These are phyloP conservation scores for Dactylellina leptospora DNA, from an alignment of 2,329 filamentous ascomycete species.

Conservation along the genomic window DNA sequence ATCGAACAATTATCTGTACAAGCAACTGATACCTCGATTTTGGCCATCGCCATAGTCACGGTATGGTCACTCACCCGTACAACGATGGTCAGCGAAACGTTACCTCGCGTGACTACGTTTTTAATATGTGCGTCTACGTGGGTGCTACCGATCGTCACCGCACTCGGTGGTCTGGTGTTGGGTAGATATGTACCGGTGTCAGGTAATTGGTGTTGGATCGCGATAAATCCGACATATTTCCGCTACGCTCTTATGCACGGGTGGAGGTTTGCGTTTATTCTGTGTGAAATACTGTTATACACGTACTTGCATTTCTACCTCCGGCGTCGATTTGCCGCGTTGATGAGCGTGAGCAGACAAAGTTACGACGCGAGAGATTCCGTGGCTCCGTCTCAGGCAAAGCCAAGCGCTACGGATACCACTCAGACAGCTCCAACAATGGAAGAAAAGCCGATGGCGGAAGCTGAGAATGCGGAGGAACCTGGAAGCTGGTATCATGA, in stretches of 20 bases:
- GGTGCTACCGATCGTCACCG: slow-evolving; percentile 61
- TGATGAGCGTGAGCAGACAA: slow-evolving; percentile 5
- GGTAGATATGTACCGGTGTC: slow-evolving; percentile 60
- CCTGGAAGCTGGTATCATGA: not conserved
- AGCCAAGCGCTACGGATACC: not conserved
- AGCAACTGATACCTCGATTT: slow-evolving; percentile 61
- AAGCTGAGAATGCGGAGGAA: not conserved
- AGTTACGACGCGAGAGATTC: not conserved
- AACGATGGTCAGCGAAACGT: slow-evolving; percentile 52
- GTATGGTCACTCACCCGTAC: slow-evolving; percentile 60
- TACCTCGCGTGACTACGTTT: slow-evolving; percentile 34
- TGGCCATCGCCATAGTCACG: slow-evolving; percentile 63
- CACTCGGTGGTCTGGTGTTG: slow-evolving; percentile 58
- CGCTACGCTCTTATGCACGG: slow-evolving; percentile 63
- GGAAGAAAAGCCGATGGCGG: not conserved
- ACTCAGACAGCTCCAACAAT: not conserved
- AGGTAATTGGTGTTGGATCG: slow-evolving; percentile 65
- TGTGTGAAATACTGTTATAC: slow-evolving; percentile 61
- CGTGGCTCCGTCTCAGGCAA: not conserved
- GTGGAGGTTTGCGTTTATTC: slow-evolving; percentile 63
- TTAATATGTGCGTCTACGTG: slow-evolving; percentile 61
- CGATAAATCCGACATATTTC: slow-evolving; percentile 58
- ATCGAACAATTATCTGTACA: slow-evolving; percentile 64
- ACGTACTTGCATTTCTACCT: slow-evolving; percentile 61
- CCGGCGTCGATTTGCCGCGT: slow-evolving; percentile 15